These are phyloP conservation scores for Xylaria sp. DNA, from an alignment of 2,329 filamentous ascomycete genomes.

Conservation along the genomic window DNA sequence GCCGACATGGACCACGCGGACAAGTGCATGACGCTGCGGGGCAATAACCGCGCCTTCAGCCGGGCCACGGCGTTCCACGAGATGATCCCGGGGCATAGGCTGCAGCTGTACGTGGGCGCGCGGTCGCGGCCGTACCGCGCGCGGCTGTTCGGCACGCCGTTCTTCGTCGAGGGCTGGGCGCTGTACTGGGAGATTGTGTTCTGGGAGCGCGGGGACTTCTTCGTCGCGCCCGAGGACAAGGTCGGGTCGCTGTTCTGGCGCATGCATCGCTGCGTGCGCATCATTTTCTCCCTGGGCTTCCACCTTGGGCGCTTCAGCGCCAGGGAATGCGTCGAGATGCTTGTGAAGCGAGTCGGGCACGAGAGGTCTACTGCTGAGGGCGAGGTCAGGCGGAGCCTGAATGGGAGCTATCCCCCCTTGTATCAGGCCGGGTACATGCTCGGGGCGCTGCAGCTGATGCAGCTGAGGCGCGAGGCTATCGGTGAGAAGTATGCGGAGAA, in stretches of 20 bases:
- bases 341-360: conserved; percentile 67
- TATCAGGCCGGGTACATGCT: conserved; percentile 71
- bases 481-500: conserved; percentile 58
- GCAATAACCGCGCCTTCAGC: conserved; percentile 68
- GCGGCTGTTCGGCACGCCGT: conserved; percentile 64
- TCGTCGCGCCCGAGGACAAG: conserved; percentile 60
- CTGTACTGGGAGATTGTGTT: conserved; percentile 71
- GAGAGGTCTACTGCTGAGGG: conserved; percentile 69
- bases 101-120: conserved; percentile 62
- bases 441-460: conserved; percentile 66
- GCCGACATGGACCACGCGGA: conserved; percentile 62
- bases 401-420: conserved; percentile 65
- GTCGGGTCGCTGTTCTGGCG: conserved; percentile 71
- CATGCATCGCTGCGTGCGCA: conserved; percentile 70
- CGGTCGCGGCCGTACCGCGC: conserved; percentile 60
- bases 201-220: conserved; percentile 65
- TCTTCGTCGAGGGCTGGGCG: conserved; percentile 71
- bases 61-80: conserved; percentile 71
- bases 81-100: conserved; percentile 68
- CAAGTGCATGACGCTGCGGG: conserved; percentile 70
- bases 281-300: conserved; percentile 68
- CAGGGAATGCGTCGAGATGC: conserved; percentile 65
- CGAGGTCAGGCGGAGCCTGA: conserved; percentile 67
- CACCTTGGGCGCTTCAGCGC: conserved; percentile 66
- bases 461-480: conserved; percentile 62